Conservation (phyloP, 2,329 filamentous ascomycete species). For the Talaromyces sp. region DNA sequence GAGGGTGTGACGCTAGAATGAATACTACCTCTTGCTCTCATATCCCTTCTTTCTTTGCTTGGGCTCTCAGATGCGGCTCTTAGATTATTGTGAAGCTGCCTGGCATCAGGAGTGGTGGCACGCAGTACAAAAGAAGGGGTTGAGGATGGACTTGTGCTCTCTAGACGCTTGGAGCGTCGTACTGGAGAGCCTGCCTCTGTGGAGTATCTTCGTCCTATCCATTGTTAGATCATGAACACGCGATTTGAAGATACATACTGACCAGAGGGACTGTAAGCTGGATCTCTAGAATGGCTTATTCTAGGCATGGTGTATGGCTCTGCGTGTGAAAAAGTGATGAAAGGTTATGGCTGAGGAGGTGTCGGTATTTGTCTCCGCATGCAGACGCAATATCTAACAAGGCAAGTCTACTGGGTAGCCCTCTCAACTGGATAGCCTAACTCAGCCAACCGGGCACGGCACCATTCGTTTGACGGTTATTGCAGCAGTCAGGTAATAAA, state of each 20-base stretch:
- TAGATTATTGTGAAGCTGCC: conserved; percentile 20
- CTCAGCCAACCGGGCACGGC: not conserved
- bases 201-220: conserved; percentile 15
- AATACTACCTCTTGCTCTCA: not conserved
- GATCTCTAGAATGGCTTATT: conserved; percentile 6
- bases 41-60: conserved; percentile 15
- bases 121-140: conserved; percentile 6
- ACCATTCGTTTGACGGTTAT: not conserved
- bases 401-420: not conserved
- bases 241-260: not conserved
- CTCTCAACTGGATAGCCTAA: not conserved
- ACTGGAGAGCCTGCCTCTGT: conserved; percentile 7
- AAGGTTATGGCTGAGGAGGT: not conserved
- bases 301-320: conserved; percentile 5
- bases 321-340: not conserved
- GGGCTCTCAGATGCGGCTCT: conserved; percentile 26
- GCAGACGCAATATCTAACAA: not conserved
- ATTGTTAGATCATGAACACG: not conserved
- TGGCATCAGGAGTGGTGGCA: conserved; percentile 15
- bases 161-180: conserved; percentile 15
- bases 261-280: conserved; percentile 16
- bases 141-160: not conserved
- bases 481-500: not conserved
- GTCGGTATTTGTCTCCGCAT: not conserved
- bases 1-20: conserved; percentile 28